A percentile compares a stretch with the other conserved stretches of the same genome.
Evolutionary conservation across 2,329 filamentous ascomycete species (phyloP).

Genomic region (Beauveria medogensis): DNA sequence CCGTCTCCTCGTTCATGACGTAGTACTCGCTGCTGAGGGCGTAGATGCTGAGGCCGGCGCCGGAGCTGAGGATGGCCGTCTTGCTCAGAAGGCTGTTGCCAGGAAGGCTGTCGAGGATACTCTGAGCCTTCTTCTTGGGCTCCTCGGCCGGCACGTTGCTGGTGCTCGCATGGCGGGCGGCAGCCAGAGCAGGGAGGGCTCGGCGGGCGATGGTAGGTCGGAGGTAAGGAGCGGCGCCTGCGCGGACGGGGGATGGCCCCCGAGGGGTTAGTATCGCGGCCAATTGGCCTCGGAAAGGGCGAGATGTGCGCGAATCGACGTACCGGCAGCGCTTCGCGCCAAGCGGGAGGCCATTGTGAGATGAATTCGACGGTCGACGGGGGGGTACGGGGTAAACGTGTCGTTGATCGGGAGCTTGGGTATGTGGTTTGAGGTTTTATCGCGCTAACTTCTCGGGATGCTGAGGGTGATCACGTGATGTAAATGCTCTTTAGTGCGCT

Average conservation of each 20-base stretch:
- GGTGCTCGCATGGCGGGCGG: constrained; percentile 58
- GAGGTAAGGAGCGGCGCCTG: constrained; percentile 80
- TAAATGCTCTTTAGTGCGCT: neutral
- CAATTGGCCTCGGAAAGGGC: constrained; percentile 28
- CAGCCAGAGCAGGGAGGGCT: constrained; percentile 64
- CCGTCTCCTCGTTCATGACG: constrained; percentile 97
- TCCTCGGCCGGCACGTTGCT: constrained; percentile 74
- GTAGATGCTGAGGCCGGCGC: constrained; percentile 82
- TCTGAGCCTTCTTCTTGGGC: constrained; percentile 94
- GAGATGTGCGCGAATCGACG: constrained; percentile 31
- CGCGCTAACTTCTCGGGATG: constrained; percentile 23
- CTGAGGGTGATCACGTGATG: constrained; percentile 11
- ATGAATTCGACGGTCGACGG: constrained; percentile 51
- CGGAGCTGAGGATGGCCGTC: constrained; percentile 91
- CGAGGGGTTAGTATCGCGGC: constrained; percentile 20
- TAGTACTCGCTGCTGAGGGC: constrained; percentile 99
- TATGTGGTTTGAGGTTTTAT: constrained; percentile 45
- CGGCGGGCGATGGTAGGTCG: constrained; percentile 73
- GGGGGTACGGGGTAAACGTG: constrained; percentile 32
- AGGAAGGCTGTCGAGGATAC: constrained; percentile 85
- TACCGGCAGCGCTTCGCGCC: constrained; percentile 91
- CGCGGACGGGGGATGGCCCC: neutral
- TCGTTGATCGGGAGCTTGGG: constrained; percentile 37
- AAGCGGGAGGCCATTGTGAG: constrained; percentile 95
- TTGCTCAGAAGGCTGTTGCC: constrained; percentile 91